A percentile compares a stretch with the other conserved stretches of the same genome.
Conservation (phyloP, 768 basidiomycete species). For the Cyclocybe cylindracea region DNA sequence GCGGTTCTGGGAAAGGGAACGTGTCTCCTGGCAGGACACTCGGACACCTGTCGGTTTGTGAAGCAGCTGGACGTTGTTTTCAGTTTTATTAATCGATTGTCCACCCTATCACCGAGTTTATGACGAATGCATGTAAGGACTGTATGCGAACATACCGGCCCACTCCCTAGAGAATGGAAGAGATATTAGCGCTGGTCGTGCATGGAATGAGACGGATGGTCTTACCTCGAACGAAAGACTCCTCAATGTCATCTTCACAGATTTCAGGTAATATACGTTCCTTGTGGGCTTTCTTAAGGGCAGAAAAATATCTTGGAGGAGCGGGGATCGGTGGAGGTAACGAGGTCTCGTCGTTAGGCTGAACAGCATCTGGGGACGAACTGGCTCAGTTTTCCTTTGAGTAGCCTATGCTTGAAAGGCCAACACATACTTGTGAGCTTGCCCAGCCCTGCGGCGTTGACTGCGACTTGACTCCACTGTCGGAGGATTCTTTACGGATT, state of each 20-base stretch:
- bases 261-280: slow-evolving; percentile 66
- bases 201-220: not conserved
- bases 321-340: slow-evolving; percentile 17
- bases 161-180: slow-evolving; percentile 58
- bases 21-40: slow-evolving; percentile 86
- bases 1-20: slow-evolving; percentile 80
- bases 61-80: slow-evolving; percentile 86
- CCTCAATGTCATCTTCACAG: slow-evolving; percentile 80
- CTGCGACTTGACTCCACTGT: slow-evolving; percentile 48
- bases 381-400: slow-evolving; percentile 27
- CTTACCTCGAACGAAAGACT: slow-evolving; percentile 83
- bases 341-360: slow-evolving; percentile 24
- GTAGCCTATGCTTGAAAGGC: not conserved
- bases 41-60: slow-evolving; percentile 90
- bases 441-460: slow-evolving; percentile 40
- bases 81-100: slow-evolving; percentile 96
- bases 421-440: slow-evolving; percentile 27
- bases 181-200: not conserved
- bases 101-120: slow-evolving; percentile 59
- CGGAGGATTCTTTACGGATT: slow-evolving; percentile 67
- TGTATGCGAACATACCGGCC: slow-evolving; percentile 54
- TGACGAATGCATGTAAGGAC: slow-evolving; percentile 18
- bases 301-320: slow-evolving; percentile 57
- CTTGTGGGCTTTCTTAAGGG: slow-evolving; percentile 69
- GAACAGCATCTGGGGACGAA: slow-evolving; percentile 38